Base-by-base conservation (phyloP, 2,329 filamentous ascomycete species). In the Hypocreales sp. region DNA sequence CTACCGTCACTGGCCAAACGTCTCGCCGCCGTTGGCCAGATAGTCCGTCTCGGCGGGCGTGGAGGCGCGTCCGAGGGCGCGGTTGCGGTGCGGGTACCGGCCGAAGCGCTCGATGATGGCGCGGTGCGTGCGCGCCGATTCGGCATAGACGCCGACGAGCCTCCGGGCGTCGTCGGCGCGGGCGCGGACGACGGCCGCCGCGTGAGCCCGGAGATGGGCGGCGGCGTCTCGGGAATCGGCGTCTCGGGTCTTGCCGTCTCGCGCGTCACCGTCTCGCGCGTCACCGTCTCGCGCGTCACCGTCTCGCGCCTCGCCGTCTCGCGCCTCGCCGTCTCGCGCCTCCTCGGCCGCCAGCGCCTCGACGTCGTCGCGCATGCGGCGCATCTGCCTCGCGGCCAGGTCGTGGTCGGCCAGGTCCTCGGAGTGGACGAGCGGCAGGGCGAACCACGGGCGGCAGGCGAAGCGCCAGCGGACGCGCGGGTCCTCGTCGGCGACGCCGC, bases 391-490 rank as follows among this genome's bases (percentile, higher is more conserved):
- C 0, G 47, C 30, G 4, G 54, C 48, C 16, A 44, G 29, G 8
- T 61, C 43, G 31, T 73, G 70, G 4, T 51, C 45, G 0, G 46
- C 39, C 1, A 59, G 27, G 14, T 60, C 47, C 41, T 75, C 70
- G 0, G 64, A 63, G 43, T 78, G 72, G 56, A 67, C 60, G 5
- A 76, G 45, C 1, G 72, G 69, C 39, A 76, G 47, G 38, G 63
- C 63, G 39, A 75, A 66, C 68, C 71, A 78, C 13, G 48, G 45
- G 2, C 64, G 56, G 24, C 60, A 56, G 15, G 42, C 41, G 30
- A 48, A 42, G 27, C 42, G 41, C 48, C 42, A 57, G 26, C 47
- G 47, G 17, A 45, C 41, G 26, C 42, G 38, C 6, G 40, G 41
- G 23, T 33, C 35, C 14, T 20, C 23, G 26, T 38, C 34, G n/a